Evolutionary conservation across 352 stramenopile genomes (phyloP).

Genomic region (Pythium phragmiticola): DNA sequence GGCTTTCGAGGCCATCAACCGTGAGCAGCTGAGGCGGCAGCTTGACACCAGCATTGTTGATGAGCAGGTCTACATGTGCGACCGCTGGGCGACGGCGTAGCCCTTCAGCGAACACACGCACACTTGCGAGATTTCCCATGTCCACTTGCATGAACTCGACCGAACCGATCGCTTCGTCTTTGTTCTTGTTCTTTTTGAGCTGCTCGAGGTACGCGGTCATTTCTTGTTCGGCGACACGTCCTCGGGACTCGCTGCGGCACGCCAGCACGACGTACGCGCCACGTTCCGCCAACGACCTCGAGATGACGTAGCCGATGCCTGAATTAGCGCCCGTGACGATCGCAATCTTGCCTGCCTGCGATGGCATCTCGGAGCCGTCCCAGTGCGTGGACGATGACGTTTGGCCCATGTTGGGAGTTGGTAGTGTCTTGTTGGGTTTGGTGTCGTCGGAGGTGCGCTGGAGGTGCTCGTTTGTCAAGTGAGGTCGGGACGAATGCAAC

Average conservation of each 20-base stretch:
- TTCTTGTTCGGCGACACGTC: constrained; percentile 1
- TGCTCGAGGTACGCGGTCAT: constrained; percentile 9
- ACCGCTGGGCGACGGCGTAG: constrained; percentile 33
- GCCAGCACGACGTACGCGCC: constrained; percentile 53
- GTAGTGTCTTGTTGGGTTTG: too few species aligned
- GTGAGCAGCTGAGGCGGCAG: constrained; percentile 33
- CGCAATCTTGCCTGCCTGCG: not conserved
- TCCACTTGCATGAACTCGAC: constrained; percentile 50
- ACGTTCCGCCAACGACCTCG: constrained; percentile 63
- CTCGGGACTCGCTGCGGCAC: constrained; percentile 37
- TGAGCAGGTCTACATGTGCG: constrained; percentile 55
- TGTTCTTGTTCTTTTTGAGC: not conserved
- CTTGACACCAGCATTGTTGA: constrained; percentile 72
- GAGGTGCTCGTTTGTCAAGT: too few species aligned
- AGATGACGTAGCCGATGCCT: constrained; percentile 35
- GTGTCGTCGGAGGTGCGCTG: too few species aligned
- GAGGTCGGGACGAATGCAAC: too few species aligned
- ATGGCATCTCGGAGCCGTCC: constrained; percentile 20
- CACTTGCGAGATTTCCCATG: constrained; percentile 38
- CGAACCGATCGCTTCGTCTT: not conserved
- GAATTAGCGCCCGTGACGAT: too few species aligned
- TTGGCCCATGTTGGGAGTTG: too few species aligned
- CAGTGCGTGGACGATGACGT: constrained; percentile 4
- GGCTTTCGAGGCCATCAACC: constrained; percentile 44
- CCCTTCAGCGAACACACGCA: constrained; percentile 37